Base-by-base conservation (phyloP, 129 eudicot genomes). In the Escallonia rubra region DNA sequence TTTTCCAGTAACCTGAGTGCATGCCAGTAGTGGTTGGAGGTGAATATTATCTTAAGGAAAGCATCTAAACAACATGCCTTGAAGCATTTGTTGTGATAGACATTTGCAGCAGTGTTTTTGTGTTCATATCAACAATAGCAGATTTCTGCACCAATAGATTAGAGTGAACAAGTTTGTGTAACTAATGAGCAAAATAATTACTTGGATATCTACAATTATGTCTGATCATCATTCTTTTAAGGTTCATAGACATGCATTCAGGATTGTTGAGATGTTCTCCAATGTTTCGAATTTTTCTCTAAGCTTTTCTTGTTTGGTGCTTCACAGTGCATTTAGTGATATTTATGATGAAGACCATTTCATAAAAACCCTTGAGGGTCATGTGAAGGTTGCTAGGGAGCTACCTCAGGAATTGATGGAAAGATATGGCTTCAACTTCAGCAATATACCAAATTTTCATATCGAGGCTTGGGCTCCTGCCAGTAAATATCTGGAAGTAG, bases 271-370 rank as follows among this genome's bases (percentile, higher is more conserved):
- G 4, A 38, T 46, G 50, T 46, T 23, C 50, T 5, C 10, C 50
- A 46, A 6, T 7, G 3, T 41, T 34, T 9, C 14, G 10, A 47
- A 8, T 66, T 39, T 50, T 66, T 34, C 60, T 53, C 8, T 2
- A n/a, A 42, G 41, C 11, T 13, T 38, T 66, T 43, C 48, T 38
- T 51, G 41, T 69, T 45, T 62, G 69, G 67, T 56, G 59, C 43
- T 78, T 80, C 39, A 39, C 89, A 92, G 98, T 76, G 82, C 68
- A 74, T 92, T 92, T 75, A 80, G 76, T 68, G 98, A 92, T 75
- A 92, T 92, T 55, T 92, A 88, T 67, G 98, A 92, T 52, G 95
- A 81, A 80, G 83, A 86, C n/a, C 88, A 92, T 83, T 92, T 92
- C 67, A 78, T 86, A 67, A 61, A 60, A 47, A 72, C 87, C 66